These are phyloP conservation scores for Coccomyxa sp. DNA, from an alignment of 139 green algal genomes.

Conservation along the genomic window DNA sequence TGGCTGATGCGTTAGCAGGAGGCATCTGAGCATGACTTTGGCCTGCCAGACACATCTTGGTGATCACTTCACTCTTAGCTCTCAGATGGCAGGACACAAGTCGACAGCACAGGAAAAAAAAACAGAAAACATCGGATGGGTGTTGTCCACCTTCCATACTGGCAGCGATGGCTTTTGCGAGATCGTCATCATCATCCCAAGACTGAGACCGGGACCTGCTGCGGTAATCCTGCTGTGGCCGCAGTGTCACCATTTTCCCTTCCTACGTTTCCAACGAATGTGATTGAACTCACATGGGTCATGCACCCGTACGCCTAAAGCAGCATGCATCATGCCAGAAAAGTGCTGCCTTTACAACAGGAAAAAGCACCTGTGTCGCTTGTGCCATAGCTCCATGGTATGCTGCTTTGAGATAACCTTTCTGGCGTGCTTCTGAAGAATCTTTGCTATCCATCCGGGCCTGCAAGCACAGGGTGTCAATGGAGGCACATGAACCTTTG, in stretches of 20 bases:
- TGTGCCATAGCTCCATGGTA: slow-evolving; percentile 15
- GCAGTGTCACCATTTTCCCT: background rate
- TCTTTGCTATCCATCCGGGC: slow-evolving; percentile 2
- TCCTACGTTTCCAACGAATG: too few species aligned
- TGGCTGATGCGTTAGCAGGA: too few species aligned
- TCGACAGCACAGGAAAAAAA: background rate
- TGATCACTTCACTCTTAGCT: background rate
- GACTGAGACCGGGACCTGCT: slow-evolving; percentile 1
- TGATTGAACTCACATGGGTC: background rate
- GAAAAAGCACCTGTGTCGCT: background rate
- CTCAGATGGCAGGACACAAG: background rate
- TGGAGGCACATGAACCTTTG: background rate
- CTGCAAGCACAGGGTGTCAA: slow-evolving; percentile 1
- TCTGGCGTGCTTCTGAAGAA: slow-evolving; percentile 6
- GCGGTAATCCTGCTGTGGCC: background rate
- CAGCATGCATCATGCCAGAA: background rate
- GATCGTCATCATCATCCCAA: slow-evolving; percentile 49
- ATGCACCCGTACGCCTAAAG: background rate
- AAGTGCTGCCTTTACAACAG: background rate
- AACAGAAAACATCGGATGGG: background rate
- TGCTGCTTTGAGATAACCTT: slow-evolving; percentile 31
- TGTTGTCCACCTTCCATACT: slow-evolving; percentile 30
- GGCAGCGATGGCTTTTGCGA: slow-evolving; percentile 61
- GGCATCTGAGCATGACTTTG: too few species aligned
- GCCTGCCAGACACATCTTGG: background rate